Evolutionary conservation across 257 asterid genomes (phyloP).

Genomic region (Solanum acaule): DNA sequence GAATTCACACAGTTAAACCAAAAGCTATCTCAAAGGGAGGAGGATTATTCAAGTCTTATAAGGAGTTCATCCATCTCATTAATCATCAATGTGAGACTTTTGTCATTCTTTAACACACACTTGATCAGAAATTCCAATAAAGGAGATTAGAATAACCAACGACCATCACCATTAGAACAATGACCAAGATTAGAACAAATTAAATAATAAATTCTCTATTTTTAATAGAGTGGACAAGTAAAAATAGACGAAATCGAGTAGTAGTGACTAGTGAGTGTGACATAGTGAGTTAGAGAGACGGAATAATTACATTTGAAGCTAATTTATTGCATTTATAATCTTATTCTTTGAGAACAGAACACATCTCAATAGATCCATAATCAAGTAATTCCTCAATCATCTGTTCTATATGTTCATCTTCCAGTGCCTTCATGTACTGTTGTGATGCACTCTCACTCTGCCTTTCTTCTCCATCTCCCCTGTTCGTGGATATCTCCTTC

Average conservation of each 20-base stretch:
- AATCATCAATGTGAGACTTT: too few relatives aligned
- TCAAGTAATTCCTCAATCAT: slow-evolving; percentile 65
- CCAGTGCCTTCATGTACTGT: slow-evolving; percentile 25
- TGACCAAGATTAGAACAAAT: too few relatives aligned
- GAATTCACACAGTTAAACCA: too few relatives aligned
- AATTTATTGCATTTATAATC: background rate
- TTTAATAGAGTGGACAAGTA: too few relatives aligned
- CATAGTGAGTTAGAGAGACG: background rate
- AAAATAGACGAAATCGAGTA: too few relatives aligned
- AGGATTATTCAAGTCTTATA: too few relatives aligned
- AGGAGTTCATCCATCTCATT: too few relatives aligned
- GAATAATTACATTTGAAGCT: background rate
- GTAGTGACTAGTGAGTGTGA: too few relatives aligned
- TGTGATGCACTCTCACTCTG: slow-evolving; percentile 7
- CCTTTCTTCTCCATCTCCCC: background rate
- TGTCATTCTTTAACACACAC: too few relatives aligned
- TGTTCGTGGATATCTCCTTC: background rate
- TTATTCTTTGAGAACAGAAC: slow-evolving; percentile 19
- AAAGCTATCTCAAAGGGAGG: fast-evolving
- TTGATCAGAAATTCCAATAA: background rate
- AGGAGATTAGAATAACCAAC: too few relatives aligned
- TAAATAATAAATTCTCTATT: too few relatives aligned
- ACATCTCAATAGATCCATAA: slow-evolving; percentile 49
- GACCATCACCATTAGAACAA: too few relatives aligned
- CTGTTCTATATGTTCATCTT: slow-evolving; percentile 62